A percentile compares a stretch with the other conserved stretches of the same genome.
These are phyloP conservation scores for Dimocarpus longan DNA, from an alignment of 345 rosid species.

Conservation along the genomic window DNA sequence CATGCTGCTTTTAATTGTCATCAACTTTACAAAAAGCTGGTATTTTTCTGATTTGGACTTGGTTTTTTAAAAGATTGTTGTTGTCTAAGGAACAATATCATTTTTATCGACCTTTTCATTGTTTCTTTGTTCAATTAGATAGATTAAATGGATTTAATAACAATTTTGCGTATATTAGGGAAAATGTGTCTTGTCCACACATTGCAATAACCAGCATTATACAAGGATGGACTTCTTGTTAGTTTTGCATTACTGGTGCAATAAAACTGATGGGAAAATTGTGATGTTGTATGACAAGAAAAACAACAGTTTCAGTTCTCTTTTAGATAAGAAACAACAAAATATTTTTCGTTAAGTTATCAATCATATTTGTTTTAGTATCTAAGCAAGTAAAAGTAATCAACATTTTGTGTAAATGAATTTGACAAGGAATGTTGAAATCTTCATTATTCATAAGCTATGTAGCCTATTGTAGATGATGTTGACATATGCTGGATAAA, in stretches of 20 bases:
- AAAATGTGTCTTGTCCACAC: background rate
- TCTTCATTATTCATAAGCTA: background rate
- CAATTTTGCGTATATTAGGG: too few species aligned
- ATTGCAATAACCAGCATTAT: background rate
- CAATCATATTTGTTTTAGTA: background rate
- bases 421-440: background rate
- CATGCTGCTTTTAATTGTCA: too few species aligned
- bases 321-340: background rate
- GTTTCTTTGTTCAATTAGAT: background rate
- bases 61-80: background rate
- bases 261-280: background rate
- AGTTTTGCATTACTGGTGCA: background rate
- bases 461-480: background rate
- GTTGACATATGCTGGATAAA: background rate
- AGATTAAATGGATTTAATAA: too few species aligned
- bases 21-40: too few species aligned
- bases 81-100: background rate
- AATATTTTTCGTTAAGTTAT: background rate
- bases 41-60: background rate
- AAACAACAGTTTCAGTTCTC: background rate
- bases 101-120: background rate
- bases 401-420: too few species aligned
- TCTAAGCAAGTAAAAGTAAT: background rate
- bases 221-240: background rate
- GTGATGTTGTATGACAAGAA: background rate